Base-by-base conservation (phyloP, 345 rosid genomes). In the Trapa bicornis region DNA sequence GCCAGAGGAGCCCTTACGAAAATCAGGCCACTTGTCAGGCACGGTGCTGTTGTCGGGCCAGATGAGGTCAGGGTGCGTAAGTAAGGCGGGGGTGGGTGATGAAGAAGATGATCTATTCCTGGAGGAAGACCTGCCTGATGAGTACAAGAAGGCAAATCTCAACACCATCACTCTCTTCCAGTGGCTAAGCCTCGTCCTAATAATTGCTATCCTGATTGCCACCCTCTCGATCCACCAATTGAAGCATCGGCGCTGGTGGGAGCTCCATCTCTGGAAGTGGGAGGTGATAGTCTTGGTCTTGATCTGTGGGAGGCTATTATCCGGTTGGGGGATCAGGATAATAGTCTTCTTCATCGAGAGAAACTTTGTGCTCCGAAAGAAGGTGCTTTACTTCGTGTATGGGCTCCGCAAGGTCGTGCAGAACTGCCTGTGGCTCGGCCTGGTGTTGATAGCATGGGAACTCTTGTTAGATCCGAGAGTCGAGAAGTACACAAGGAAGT, bases 191-290 rank as follows among this genome's bases (percentile, higher is more conserved):
- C 82, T 93, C 71, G 11, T 93, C 47, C 70, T 78, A 2, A 83
- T 90, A 1, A 71, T 83, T 4, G 84, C 79, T 14, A 81, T 83
- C 9, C 60, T 88, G 6, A 35, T 84, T 7, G 83, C 83, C 64
- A 90, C 83, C 48, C 84, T 90, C 22, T 61, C 69, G 1, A 75
- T 87, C 52, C 77, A 35, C 11, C 41, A 77, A 0, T 64, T 83
- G 65, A 85, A 75, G 68, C 22, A 72, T 47, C 37, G 60, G 3
- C 61, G 54, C 0, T 7, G 88, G 13, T 81, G 90, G 87, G 61
- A 84, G 32, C 90, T 94, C n/a, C 68, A 70, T 58, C 61, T 94
- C 4, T 91, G 96, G 97, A 91, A 87, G 80, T 94, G 99, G 99
- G 85, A 84, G 73, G 89, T 88, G 3, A 70, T 90, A 71, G 39